These are phyloP conservation scores for Gomphus sp. DNA, from an alignment of 1,284 basidiomycete genomes.

Conservation along the genomic window DNA sequence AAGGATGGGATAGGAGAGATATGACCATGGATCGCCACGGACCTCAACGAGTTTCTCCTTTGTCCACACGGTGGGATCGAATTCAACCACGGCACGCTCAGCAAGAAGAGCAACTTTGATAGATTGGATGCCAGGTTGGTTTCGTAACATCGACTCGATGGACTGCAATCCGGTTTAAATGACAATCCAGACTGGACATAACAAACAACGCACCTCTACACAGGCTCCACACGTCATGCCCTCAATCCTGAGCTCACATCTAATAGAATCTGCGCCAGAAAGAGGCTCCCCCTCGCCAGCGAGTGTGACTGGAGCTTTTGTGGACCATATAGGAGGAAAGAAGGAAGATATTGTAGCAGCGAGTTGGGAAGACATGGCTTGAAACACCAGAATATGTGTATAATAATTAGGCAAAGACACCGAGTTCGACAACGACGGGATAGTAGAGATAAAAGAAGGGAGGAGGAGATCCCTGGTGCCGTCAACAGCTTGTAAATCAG, in stretches of 20 bases:
- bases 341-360: slow-evolving; percentile 13
- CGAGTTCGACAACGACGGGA: background rate
- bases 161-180: slow-evolving; percentile 35
- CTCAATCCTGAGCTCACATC: slow-evolving; percentile 70
- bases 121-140: slow-evolving; percentile 77
- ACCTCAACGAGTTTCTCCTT: slow-evolving; percentile 73
- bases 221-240: slow-evolving; percentile 92
- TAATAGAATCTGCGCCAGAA: slow-evolving; percentile 15
- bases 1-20: background rate
- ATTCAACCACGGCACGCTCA: slow-evolving; percentile 88
- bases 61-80: slow-evolving; percentile 76
- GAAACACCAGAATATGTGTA: background rate
- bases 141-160: slow-evolving; percentile 88
- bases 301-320: slow-evolving; percentile 5
- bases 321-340: slow-evolving; percentile 11
- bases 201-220: slow-evolving; percentile 60
- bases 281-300: slow-evolving; percentile 2
- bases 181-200: background rate
- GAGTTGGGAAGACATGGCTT: slow-evolving; percentile 7
- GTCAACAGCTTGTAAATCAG: background rate
- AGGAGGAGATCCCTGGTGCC: background rate
- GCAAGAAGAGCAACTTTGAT: slow-evolving; percentile 91
- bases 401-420: background rate
- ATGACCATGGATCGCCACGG: slow-evolving; percentile 18
- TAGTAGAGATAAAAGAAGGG: background rate